Conservation (phyloP, 2,329 filamentous ascomycete genomes). For the Penicillium sp. region DNA sequence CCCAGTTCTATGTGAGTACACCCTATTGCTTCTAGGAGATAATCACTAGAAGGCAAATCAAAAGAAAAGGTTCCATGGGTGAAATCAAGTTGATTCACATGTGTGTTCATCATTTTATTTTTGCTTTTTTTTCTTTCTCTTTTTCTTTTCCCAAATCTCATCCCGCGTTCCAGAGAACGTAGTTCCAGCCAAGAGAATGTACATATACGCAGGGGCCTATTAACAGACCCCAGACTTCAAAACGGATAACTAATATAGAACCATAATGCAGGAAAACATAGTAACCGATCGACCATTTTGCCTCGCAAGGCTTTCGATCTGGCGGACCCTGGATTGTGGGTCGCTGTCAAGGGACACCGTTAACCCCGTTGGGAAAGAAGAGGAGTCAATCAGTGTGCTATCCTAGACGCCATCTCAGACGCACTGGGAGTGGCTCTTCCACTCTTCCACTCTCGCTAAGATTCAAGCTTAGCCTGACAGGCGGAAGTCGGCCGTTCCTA, state of each 20-base stretch:
- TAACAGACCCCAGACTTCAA: background rate
- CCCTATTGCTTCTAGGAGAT: background rate
- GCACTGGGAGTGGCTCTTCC: background rate
- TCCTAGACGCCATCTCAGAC: conserved; percentile 11
- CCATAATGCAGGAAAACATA: background rate
- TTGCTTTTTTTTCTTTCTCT: background rate
- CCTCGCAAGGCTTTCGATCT: conserved; percentile 20
- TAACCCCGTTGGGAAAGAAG: conserved; percentile 20
- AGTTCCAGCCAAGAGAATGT: conserved; percentile 1
- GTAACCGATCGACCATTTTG: conserved; percentile 10
- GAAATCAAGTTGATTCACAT: background rate
- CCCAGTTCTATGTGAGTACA: background rate
- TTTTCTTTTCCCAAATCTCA: background rate
- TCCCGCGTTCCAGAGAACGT: conserved; percentile 5
- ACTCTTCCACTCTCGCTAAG: background rate
- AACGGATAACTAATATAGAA: background rate
- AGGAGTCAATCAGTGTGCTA: conserved; percentile 13
- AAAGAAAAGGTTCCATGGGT: background rate
- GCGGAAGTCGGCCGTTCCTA: conserved; percentile 18
- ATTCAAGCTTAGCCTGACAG: conserved; percentile 8
- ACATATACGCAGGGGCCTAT: conserved; percentile 1
- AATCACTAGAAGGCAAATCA: background rate
- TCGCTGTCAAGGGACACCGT: conserved; percentile 21
- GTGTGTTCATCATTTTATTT: background rate
- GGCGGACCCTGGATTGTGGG: conserved; percentile 22